Conservation (phyloP, 805 yeast species). For the Candida tallmaniae region DNA sequence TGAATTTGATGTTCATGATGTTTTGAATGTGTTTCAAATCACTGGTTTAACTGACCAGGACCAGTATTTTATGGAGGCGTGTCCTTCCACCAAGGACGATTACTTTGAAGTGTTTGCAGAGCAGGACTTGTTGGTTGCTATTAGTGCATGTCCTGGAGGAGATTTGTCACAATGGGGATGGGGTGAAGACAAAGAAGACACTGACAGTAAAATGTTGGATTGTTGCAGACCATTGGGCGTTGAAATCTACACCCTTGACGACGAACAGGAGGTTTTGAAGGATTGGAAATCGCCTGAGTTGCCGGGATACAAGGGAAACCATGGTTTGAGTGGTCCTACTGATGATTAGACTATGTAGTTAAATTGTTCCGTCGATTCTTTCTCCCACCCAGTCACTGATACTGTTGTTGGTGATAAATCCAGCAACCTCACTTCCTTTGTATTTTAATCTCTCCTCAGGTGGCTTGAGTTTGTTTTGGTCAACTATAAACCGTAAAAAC, state of each 20-base stretch:
- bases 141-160: slow-evolving; percentile 69
- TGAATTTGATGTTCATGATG: slow-evolving; percentile 66
- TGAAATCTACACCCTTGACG: slow-evolving; percentile 53
- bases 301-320: slow-evolving; percentile 52
- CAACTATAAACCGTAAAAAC: slow-evolving; percentile 24
- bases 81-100: slow-evolving; percentile 57
- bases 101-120: slow-evolving; percentile 67
- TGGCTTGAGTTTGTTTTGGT: slow-evolving; percentile 15
- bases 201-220: slow-evolving; percentile 48
- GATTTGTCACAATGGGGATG: slow-evolving; percentile 67
- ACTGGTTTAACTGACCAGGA: slow-evolving; percentile 63
- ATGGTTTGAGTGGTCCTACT: slow-evolving; percentile 36
- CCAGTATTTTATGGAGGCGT: slow-evolving; percentile 67
- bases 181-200: slow-evolving; percentile 54
- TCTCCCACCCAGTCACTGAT: slow-evolving; percentile 44
- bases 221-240: slow-evolving; percentile 62
- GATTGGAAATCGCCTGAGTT: slow-evolving; percentile 51
- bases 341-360: background rate
- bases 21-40: slow-evolving; percentile 63
- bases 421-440: slow-evolving; percentile 41
- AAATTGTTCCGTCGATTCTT: slow-evolving; percentile 41
- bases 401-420: slow-evolving; percentile 39
- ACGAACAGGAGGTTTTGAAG: slow-evolving; percentile 37
- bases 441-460: slow-evolving; percentile 21
- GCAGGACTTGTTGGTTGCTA: slow-evolving; percentile 57